Conservation (phyloP, 2,329 filamentous ascomycete genomes). For the Sclerotinia trifoliorum region DNA sequence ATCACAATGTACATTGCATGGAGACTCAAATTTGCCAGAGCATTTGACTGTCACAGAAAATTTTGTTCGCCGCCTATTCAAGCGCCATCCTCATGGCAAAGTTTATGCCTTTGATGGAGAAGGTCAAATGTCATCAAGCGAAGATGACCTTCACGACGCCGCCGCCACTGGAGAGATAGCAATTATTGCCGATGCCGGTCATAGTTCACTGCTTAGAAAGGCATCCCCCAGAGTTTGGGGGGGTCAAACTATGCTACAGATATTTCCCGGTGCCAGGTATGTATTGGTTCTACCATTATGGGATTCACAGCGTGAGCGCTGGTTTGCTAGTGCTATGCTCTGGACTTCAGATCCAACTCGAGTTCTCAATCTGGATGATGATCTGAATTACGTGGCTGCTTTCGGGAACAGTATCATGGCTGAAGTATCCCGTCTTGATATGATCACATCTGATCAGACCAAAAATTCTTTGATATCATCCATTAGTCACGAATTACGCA, state of each 20-base stretch:
- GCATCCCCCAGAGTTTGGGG: slow-evolving; percentile 1
- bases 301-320: slow-evolving; percentile 45
- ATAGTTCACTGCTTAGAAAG: neutral
- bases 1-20: slow-evolving; percentile 12
- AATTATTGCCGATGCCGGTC: neutral
- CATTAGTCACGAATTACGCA: slow-evolving; percentile 57
- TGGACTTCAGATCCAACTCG: slow-evolving; percentile 47
- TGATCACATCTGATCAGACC: slow-evolving; percentile 47
- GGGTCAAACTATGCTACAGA: slow-evolving; percentile 9
- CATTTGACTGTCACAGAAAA: slow-evolving; percentile 19
- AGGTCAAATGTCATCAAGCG: slow-evolving; percentile 25
- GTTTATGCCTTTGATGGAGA: slow-evolving; percentile 34
- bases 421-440: slow-evolving; percentile 52
- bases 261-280: slow-evolving; percentile 45
- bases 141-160: slow-evolving; percentile 7
- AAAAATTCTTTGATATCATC: slow-evolving; percentile 58
- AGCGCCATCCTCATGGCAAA: slow-evolving; percentile 35
- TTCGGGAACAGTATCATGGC: slow-evolving; percentile 53
- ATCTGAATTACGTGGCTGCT: slow-evolving; percentile 42
- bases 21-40: slow-evolving; percentile 25
- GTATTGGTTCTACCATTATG: slow-evolving; percentile 50
- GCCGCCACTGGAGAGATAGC: neutral
- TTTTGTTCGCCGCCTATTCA: slow-evolving; percentile 19
- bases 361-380: slow-evolving; percentile 39
- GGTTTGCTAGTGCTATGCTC: slow-evolving; percentile 48